phyloP scores from a whole-genome alignment of 2,329 filamentous ascomycete species.

The Ophiocordyceps camponoti-leonardi region DNA sequence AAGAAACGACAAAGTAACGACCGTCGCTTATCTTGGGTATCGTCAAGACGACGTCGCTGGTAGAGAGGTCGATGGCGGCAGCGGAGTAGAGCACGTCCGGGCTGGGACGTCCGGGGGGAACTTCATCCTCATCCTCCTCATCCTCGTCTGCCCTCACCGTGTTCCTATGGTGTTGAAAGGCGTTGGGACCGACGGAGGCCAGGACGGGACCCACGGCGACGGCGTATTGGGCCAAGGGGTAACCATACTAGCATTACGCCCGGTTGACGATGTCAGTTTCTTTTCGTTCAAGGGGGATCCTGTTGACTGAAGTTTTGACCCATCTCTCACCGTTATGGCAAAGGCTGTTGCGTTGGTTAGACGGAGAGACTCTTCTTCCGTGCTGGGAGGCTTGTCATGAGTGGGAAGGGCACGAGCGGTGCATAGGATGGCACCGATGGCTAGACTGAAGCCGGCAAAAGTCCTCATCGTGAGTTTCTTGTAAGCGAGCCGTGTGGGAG shows the following conservation, averaged over 20 bases:
- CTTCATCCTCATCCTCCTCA: background rate
- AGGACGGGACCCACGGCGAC: background rate
- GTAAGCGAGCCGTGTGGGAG: too few species aligned
- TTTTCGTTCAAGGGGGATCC: too few species aligned
- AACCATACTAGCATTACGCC: too few species aligned
- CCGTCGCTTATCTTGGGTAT: constrained; percentile 5
- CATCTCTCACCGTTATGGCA: background rate
- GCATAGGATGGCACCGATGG: background rate
- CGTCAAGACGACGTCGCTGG: constrained; percentile 8
- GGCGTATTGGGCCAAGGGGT: constrained; percentile 1
- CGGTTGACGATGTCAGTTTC: too few species aligned
- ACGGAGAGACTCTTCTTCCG: background rate
- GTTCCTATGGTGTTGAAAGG: background rate
- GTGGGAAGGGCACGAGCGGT: background rate
- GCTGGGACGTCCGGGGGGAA: background rate
- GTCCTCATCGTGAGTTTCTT: background rate
- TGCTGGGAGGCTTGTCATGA: background rate
- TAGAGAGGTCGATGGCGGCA: constrained; percentile 8
- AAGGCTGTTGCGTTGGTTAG: background rate
- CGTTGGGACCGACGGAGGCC: background rate
- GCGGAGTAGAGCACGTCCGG: constrained; percentile 2
- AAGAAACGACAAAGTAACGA: constrained; percentile 9
- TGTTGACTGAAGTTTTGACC: too few species aligned
- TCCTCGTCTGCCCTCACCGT: background rate
- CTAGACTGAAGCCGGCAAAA: background rate